phyloP scores from a whole-genome alignment of 306 rosid genomes.

The Vigna mungo region DNA sequence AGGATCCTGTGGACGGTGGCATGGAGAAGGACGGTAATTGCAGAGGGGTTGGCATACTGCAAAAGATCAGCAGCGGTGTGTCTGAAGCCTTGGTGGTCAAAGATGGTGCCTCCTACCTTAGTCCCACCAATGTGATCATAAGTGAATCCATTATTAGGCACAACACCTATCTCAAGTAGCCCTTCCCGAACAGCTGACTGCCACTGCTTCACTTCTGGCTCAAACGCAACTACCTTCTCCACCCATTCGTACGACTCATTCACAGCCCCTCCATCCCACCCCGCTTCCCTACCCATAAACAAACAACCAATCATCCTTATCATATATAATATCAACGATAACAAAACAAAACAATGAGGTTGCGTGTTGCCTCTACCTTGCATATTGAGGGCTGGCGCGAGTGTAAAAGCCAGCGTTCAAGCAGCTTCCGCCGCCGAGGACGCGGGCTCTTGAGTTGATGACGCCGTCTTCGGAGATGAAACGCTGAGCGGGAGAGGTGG shows the following conservation, averaged over 20 bases:
- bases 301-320: background rate
- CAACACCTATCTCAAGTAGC: conserved; percentile 55
- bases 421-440: conserved; percentile 79
- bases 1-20: conserved; percentile 66
- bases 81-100: conserved; percentile 60
- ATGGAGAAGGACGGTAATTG: conserved; percentile 60
- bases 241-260: conserved; percentile 81
- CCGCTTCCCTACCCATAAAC: conserved; percentile 48
- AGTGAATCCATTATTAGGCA: conserved; percentile 78
- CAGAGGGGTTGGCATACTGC: conserved; percentile 60
- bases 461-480: conserved; percentile 87
- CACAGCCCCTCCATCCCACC: conserved; percentile 70
- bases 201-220: conserved; percentile 64
- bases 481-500: conserved; percentile 78
- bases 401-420: conserved; percentile 83
- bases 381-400: conserved; percentile 62
- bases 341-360: too few species aligned
- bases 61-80: conserved; percentile 82
- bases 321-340: too few species aligned
- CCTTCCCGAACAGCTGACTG: conserved; percentile 76
- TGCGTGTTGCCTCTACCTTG: conserved; percentile 41
- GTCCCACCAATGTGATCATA: conserved; percentile 80
- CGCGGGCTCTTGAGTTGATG: conserved; percentile 75
- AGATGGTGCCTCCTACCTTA: conserved; percentile 82
- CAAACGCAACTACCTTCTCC: conserved; percentile 69